phyloP scores from a whole-genome alignment of 331 rosid genomes.

The Rosa hybrid region DNA sequence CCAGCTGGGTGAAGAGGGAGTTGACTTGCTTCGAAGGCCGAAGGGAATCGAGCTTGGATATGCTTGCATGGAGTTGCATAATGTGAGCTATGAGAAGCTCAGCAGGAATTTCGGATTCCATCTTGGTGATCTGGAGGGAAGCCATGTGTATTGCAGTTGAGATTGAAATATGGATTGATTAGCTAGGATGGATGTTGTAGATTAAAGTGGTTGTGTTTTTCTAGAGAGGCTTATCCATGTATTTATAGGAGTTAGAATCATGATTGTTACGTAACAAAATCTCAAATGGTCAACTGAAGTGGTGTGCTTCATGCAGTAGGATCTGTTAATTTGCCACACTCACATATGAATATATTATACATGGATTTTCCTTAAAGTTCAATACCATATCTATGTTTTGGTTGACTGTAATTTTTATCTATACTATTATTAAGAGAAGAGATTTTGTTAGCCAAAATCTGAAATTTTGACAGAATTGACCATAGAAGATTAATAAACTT shows the following conservation, averaged over 20 bases:
- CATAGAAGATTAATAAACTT: no score
- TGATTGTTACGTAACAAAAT: conserved; percentile 1
- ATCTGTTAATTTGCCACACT: background rate
- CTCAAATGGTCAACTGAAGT: background rate
- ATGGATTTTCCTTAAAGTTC: no score
- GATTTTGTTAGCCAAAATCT: no score
- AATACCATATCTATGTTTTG: background rate
- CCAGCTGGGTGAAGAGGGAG: conserved; percentile 57
- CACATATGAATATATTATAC: background rate
- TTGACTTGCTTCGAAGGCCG: conserved; percentile 67
- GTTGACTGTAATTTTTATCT: no score
- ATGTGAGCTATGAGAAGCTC: conserved; percentile 41
- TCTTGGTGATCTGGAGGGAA: conserved; percentile 42
- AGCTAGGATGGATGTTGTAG: background rate
- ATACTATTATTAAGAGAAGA: no score
- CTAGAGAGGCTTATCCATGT: conserved; percentile 2
- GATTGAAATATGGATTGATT: background rate
- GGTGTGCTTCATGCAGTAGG: background rate
- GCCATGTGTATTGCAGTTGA: conserved; percentile 39
- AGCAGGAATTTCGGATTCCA: conserved; percentile 41
- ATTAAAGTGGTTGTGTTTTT: conserved; percentile 9
- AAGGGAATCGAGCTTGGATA: conserved; percentile 63
- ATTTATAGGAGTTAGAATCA: conserved; percentile 43
- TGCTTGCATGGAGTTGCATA: conserved; percentile 52
- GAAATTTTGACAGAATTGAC: no score